Conservation (phyloP, 768 basidiomycete genomes). For the Pisolithus marmoratus region DNA sequence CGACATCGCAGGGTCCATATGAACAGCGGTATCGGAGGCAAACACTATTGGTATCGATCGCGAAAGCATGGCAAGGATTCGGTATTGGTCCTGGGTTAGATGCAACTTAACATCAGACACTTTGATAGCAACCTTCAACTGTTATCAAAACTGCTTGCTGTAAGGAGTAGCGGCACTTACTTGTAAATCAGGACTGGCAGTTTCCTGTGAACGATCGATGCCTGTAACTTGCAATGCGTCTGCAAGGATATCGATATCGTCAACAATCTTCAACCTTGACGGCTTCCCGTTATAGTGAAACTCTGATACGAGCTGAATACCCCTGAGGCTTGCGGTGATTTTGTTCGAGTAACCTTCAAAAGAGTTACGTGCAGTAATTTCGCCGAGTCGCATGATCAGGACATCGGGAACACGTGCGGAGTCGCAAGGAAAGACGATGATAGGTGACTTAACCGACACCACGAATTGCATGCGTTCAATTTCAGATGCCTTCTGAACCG, state of each 20-base stretch:
- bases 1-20: constrained; percentile 23
- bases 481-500: constrained; percentile 88
- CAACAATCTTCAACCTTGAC: constrained; percentile 77
- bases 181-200: constrained; percentile 64
- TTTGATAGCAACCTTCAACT: constrained; percentile 53
- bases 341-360: constrained; percentile 53
- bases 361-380: constrained; percentile 77
- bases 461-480: constrained; percentile 93
- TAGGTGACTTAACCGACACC: constrained; percentile 86
- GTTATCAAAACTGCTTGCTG: constrained; percentile 4
- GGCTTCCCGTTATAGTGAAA: constrained; percentile 44
- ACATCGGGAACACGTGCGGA: constrained; percentile 56
- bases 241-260: constrained; percentile 75
- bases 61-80: constrained; percentile 57
- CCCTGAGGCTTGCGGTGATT: constrained; percentile 70
- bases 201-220: constrained; percentile 47
- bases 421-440: constrained; percentile 80
- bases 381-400: constrained; percentile 80
- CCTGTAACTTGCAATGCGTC: constrained; percentile 59
- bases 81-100: constrained; percentile 81
- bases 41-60: constrained; percentile 68
- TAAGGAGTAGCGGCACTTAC: constrained; percentile 34
- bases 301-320: constrained; percentile 78
- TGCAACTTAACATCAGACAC: constrained; percentile 82
- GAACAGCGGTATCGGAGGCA: constrained; percentile 37